Evolutionary conservation across 306 rosid species (phyloP).

Genomic region (Malus orientalis): DNA sequence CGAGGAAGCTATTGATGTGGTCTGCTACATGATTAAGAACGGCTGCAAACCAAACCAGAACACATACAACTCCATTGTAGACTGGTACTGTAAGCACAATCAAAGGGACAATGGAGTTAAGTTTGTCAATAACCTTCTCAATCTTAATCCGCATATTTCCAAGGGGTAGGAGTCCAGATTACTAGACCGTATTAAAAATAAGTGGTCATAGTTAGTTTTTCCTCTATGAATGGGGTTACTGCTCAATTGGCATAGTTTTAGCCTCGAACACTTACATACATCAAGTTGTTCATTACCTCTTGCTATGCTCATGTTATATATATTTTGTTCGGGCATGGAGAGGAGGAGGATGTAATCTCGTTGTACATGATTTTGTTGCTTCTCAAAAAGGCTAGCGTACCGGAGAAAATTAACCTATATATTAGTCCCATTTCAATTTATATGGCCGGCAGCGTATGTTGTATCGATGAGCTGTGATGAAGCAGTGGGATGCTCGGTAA

Average conservation of each 20-base stretch:
- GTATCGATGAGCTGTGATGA: slow-evolving; percentile 18
- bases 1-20: slow-evolving; percentile 64
- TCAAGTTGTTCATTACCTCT: slow-evolving; percentile 4
- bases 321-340: slow-evolving; percentile 11
- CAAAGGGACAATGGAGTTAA: slow-evolving; percentile 54
- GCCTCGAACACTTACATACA: background rate
- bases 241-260: slow-evolving; percentile 9
- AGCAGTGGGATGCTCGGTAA: slow-evolving; percentile 1
- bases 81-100: slow-evolving; percentile 64
- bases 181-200: slow-evolving; percentile 46
- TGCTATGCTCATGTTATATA: slow-evolving; percentile 8
- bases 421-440: background rate
- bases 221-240: background rate
- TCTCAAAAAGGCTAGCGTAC: slow-evolving; percentile 2
- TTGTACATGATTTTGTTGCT: background rate
- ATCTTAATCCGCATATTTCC: slow-evolving; percentile 51
- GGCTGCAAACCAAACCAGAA: slow-evolving; percentile 75
- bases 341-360: slow-evolving; percentile 3
- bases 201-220: slow-evolving; percentile 37
- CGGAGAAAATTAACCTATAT: background rate
- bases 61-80: slow-evolving; percentile 76
- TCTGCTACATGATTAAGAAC: slow-evolving; percentile 74
- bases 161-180: slow-evolving; percentile 54
- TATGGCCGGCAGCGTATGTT: slow-evolving; percentile 5
- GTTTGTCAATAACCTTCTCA: slow-evolving; percentile 47